Evolutionary conservation across 2,329 filamentous ascomycete genomes (phyloP).

Genomic region (Zymoseptoria crescenta): DNA sequence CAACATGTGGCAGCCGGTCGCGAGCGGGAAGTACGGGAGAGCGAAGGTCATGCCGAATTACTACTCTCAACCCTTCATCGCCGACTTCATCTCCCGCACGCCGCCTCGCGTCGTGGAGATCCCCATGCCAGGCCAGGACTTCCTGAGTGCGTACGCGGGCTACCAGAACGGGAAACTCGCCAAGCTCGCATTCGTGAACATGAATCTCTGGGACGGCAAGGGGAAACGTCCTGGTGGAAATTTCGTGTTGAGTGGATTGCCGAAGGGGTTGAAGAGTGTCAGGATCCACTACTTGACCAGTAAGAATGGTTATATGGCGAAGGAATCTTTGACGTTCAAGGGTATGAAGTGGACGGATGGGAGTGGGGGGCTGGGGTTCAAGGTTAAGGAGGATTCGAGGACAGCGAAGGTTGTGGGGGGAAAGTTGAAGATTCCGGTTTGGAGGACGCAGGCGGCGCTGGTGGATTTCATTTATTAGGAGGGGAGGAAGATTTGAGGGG

Average conservation of each 20-base stretch:
- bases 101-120: not conserved
- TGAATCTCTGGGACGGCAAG: slow-evolving; percentile 3
- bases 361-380: not conserved
- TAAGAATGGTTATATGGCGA: slow-evolving; percentile 1
- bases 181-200: slow-evolving; percentile 3
- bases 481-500: too few species aligned
- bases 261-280: not conserved
- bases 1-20: slow-evolving; percentile 6
- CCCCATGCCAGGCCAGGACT: not conserved
- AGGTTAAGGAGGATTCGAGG: slow-evolving; percentile 3
- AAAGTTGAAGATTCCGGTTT: slow-evolving; percentile 2
- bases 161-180: slow-evolving; percentile 2
- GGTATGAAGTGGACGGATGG: slow-evolving; percentile 6
- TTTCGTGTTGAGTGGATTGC: slow-evolving; percentile 1
- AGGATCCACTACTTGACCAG: slow-evolving; percentile 5
- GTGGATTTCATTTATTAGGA: not conserved
- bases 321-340: slow-evolving; percentile 2
- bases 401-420: slow-evolving; percentile 3
- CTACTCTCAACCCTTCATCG: slow-evolving; percentile 5
- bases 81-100: slow-evolving; percentile 6
- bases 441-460: slow-evolving; percentile 1
- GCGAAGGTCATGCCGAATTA: slow-evolving; percentile 4
- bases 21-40: not conserved
- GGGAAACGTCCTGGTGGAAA: not conserved
- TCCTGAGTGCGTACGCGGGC: slow-evolving; percentile 1